These are phyloP conservation scores for Mucor plumbeus DNA, from an alignment of 371 early-diverging fungal genomes.

Conservation along the genomic window DNA sequence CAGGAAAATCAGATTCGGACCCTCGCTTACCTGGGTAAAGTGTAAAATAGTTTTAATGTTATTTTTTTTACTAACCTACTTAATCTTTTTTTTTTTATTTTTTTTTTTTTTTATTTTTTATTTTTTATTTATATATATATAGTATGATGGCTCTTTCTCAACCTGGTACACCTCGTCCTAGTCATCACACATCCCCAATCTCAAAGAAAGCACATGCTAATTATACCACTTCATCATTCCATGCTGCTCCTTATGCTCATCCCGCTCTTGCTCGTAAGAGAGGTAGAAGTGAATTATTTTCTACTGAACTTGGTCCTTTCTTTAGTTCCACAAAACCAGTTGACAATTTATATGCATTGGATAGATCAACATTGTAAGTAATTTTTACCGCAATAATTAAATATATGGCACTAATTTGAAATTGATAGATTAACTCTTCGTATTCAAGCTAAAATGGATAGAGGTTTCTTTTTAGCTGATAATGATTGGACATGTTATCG, in stretches of 20 bases:
- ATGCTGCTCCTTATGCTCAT: conserved; percentile 38
- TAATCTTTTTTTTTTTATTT: conserved; percentile 8
- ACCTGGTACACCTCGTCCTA: conserved; percentile 55
- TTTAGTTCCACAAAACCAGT: conserved; percentile 69
- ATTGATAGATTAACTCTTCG: conserved; percentile 39
- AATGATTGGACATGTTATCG: conserved; percentile 95
- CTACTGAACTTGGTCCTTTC: conserved; percentile 59
- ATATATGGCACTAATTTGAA: not conserved
- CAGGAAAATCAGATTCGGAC: conserved; percentile 36
- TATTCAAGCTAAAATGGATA: conserved; percentile 73
- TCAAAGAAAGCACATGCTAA: conserved; percentile 28
- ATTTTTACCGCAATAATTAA: not conserved
- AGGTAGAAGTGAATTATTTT: conserved; percentile 43
- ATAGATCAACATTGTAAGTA: conserved; percentile 63
- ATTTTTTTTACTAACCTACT: conserved; percentile 7
- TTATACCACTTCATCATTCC: conserved; percentile 39
- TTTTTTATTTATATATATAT: no score
- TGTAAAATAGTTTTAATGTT: not conserved
- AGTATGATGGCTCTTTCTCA: conserved; percentile 55
- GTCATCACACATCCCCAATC: conserved; percentile 24
- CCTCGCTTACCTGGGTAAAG: conserved; percentile 51
- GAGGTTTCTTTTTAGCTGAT: conserved; percentile 82
- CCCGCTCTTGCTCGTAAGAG: conserved; percentile 40
- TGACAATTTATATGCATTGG: conserved; percentile 66
- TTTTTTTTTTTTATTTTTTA: conserved; percentile 13